These are phyloP conservation scores for Pseudodiploospora longispora DNA, from an alignment of 2,329 filamentous ascomycete genomes.

Conservation along the genomic window DNA sequence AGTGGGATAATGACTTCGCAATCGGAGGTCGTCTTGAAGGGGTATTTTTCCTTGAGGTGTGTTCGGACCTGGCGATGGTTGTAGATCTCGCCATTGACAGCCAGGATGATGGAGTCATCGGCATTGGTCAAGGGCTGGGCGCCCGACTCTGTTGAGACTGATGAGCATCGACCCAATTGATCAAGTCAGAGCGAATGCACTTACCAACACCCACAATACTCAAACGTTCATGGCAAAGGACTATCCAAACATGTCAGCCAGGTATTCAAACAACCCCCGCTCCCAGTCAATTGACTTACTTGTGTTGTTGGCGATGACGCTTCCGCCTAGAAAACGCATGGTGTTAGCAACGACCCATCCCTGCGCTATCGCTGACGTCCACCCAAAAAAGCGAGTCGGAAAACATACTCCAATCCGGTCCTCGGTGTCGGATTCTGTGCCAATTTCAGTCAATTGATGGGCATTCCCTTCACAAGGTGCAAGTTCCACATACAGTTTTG, in stretches of 20 bases:
- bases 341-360: neutral
- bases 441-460: slow-evolving; percentile 7
- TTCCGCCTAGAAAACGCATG: slow-evolving; percentile 57
- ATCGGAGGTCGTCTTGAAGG: slow-evolving; percentile 98
- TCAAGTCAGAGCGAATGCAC: slow-evolving; percentile 24
- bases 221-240: slow-evolving; percentile 94
- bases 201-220: slow-evolving; percentile 94
- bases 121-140: slow-evolving; percentile 92
- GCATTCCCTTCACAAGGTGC: neutral
- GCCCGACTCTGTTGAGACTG: slow-evolving; percentile 62
- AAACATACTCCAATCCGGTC: slow-evolving; percentile 93
- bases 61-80: slow-evolving; percentile 96
- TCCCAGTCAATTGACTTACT: slow-evolving; percentile 49
- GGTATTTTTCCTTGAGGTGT: slow-evolving; percentile 71
- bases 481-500: slow-evolving; percentile 68
- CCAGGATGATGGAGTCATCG: slow-evolving; percentile 79
- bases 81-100: slow-evolving; percentile 99
- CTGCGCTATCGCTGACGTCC: neutral
- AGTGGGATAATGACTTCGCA: slow-evolving; percentile 98
- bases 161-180: slow-evolving; percentile 10
- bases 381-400: neutral
- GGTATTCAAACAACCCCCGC: neutral
- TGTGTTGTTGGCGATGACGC: slow-evolving; percentile 80
- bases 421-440: slow-evolving; percentile 80
- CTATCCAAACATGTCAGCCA: slow-evolving; percentile 37